phyloP scores from a whole-genome alignment of 176 grass and related monocot genomes.

The Oryza brachyantha region DNA sequence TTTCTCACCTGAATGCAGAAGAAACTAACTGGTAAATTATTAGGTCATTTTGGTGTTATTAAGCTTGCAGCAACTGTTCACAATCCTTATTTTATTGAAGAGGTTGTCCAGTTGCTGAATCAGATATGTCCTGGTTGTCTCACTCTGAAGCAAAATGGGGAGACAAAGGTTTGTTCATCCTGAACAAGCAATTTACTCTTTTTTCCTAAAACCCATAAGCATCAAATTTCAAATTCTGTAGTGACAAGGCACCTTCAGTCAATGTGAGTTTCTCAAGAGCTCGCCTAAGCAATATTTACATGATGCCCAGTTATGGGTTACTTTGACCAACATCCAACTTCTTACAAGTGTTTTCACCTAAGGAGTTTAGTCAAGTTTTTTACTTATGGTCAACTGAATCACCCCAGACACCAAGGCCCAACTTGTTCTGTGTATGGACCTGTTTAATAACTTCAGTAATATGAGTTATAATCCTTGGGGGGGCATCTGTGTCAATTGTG shows the following conservation, averaged over 20 bases:
- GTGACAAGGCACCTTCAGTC: neutral
- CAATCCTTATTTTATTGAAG: constrained; percentile 65
- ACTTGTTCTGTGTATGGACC: neutral
- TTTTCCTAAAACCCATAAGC: constrained; percentile 1
- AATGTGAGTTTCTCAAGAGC: neutral
- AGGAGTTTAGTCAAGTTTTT: neutral
- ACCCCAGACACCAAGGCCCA: neutral
- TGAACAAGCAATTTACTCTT: constrained; percentile 9
- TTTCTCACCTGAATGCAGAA: constrained; percentile 6
- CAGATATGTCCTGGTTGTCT: constrained; percentile 83
- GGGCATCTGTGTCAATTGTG: too few species aligned
- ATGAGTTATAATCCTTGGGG: neutral
- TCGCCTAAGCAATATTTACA: neutral
- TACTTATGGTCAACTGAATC: neutral
- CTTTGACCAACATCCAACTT: neutral
- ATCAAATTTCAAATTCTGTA: neutral
- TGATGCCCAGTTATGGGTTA: neutral
- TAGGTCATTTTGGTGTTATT: constrained; percentile 81
- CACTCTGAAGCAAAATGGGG: constrained; percentile 46
- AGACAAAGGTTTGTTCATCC: constrained; percentile 56
- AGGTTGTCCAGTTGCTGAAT: constrained; percentile 85
- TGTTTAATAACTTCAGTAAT: neutral
- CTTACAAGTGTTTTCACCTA: neutral
- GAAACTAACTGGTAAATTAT: constrained; percentile 25
- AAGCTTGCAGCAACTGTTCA: constrained; percentile 73